A percentile compares a stretch with the other conserved stretches of the same genome.
These are phyloP conservation scores for Mortierella sp. DNA, from an alignment of 371 early-diverging fungal genomes.

Conservation along the genomic window DNA sequence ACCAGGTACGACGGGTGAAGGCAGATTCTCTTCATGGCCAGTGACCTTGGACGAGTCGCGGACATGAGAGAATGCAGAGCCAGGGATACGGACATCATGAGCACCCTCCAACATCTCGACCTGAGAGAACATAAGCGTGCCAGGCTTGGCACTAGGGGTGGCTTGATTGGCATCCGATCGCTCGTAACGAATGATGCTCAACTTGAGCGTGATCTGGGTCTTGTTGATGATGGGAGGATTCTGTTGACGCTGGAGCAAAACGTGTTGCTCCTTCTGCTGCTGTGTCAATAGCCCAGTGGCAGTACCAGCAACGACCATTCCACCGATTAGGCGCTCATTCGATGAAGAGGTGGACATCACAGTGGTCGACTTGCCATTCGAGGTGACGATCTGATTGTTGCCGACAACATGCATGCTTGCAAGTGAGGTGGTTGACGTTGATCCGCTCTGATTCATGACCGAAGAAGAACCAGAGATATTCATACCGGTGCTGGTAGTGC, in stretches of 20 bases:
- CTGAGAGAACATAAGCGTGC: conserved; percentile 51
- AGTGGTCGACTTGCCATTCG: conserved; percentile 8
- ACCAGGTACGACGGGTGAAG: conserved; percentile 39
- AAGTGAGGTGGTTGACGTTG: conserved; percentile 12
- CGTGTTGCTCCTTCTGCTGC: no score
- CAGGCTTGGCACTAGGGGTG: conserved; percentile 33
- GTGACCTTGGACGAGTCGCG: conserved; percentile 44
- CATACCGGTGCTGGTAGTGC: conserved; percentile 22
- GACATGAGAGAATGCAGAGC: conserved; percentile 49
- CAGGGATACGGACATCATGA: conserved; percentile 30
- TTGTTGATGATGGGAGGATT: conserved; percentile 20
- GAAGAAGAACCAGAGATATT: conserved; percentile 16
- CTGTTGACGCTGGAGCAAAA: conserved; percentile 8
- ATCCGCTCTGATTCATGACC: conserved; percentile 12
- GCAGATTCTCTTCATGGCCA: conserved; percentile 28
- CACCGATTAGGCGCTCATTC: no score
- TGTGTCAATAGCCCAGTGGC: no score
- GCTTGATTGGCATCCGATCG: conserved; percentile 45
- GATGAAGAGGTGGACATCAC: no score
- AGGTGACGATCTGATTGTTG: conserved; percentile 8
- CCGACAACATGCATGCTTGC: background rate
- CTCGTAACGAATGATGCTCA: conserved; percentile 51
- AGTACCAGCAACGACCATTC: no score
- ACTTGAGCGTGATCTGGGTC: conserved; percentile 54
- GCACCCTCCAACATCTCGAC: conserved; percentile 41